Evolutionary conservation across 768 basidiomycete species (phyloP), one percentile per base, ranked within the genome.

Genomic region (Chiua virens): DNA sequence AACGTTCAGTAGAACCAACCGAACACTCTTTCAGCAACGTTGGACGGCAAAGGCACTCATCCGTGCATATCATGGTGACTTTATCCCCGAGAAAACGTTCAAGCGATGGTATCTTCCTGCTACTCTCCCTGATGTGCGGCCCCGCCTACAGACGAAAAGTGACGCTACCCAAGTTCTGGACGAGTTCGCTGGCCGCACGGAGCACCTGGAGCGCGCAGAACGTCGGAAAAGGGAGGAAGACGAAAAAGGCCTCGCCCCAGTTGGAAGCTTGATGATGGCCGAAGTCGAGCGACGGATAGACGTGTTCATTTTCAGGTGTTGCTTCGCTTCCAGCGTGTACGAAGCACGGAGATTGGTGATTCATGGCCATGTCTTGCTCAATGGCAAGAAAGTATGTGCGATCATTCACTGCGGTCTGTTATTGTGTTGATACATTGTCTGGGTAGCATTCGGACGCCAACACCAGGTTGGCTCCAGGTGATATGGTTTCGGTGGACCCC

Each of bases 281-380:
- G 92, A 98, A 70, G 79, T 98, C n/a, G 97, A 99, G 76, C 79
- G 94, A 65, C 70, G 97, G 68, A 80, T 99, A 67, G 97, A 99
- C 63, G 86, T 92, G 40, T 82, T 98, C 66, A 72, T 98, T 44
- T 98, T 98, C 72, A 76, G 95, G 42, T 81, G 82, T 49, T 96
- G 95, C 66, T 86, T 98, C 58, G 87, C 86, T 25, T 80, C 83
- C 54, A 93, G 89, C 63, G 87, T 95, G 42, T 97, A 94, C 68
- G 87, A 92, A 59, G 97, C 97, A 4, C 77, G 93, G 59, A 73
- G 87, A 54, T 70, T 98, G 60, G 87, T 98, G 58, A 76, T 94
- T 18, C 89, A 92, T 52, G 93, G 95, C 0, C 78, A 88, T 54
- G 92, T 99, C 25, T 71, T 82, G 63, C 75, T 99, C 30, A 98